Base-by-base conservation (phyloP, 2,329 filamentous ascomycete genomes). In the Macrophomina pseudophaseolina region DNA sequence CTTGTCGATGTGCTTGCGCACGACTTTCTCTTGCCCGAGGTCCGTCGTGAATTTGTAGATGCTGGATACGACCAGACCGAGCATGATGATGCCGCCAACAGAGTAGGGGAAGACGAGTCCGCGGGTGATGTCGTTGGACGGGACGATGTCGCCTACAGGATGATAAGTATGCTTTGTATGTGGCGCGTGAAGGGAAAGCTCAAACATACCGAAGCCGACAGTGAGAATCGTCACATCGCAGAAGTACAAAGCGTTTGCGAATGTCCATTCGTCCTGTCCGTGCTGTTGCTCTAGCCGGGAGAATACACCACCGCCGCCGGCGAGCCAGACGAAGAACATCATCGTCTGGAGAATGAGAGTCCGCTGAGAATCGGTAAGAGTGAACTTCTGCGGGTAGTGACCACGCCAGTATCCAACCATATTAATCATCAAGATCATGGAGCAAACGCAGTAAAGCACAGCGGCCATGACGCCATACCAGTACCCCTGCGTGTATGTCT, bases 321-420 rank as follows among this genome's bases (percentile, higher is more conserved):
- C 88, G 0, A 97, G 81, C 82, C 95, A 97, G 56, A 92, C 80
- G 62, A 97, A 89, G 74, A 96, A 92, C 65, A 91, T 82, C 78
- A 96, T 96, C 1, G 93, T 97, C 78, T 97, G 94, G 33, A 97
- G 80, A 83, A 97, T 97, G 28, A 97, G 81, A 0, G 92, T 97
- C 9, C 94, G 87, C 77, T 97, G 94, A 68, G 90, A 90, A 64
- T 89, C 87, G 0, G 91, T 94, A 30, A 97, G 83, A 4, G 85
- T 82, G 71, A 97, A 97, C 72, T 93, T 89, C 71, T 92, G 90
- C 6, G 85, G 85, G 72, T 97, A 97, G 71, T 92, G 90, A 0
- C 89, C 88, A 0, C 89, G 80, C 66, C 87, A 86, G 54, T 93
- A 94, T 8, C 93, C 93, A 66, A 89, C 84, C 80, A 94, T 92